Base-by-base conservation (phyloP, 495 filamentous ascomycete genomes). In the Xylaria sp. region DNA sequence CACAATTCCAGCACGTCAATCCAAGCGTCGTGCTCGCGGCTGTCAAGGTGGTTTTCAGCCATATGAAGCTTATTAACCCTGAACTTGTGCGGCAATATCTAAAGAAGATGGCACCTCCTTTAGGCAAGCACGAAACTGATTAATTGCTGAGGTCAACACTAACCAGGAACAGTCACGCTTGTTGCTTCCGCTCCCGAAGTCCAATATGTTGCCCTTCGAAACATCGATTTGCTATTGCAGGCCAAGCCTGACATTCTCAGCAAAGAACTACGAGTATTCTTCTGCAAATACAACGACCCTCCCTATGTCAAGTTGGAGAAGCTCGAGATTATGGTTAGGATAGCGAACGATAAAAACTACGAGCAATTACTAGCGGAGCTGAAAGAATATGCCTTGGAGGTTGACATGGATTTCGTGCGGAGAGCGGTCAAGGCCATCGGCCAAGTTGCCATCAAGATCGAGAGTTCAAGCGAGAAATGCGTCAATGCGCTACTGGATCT, bases 271-370 rank as follows among this genome's bases (percentile, higher is more conserved):
- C 90, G 96, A 59, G 96, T 99, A 2, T 99, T 99, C 84, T 99
- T 98, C 84, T 99, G 96, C 90, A 99, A 99, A 84, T 99, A 99
- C 84, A 98, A 99, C 79, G 96, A 99, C 77, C 96, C 96, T 1
- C 94, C 93, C 19, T 99, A 99, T 77, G 92, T 99, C 81, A 99
- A 99, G 79, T 89, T 99, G 40, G 91, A 97, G 80, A 99, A 99
- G 72, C 89, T 99, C 57, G 96, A 99, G 76, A 98, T 98, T 69
- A 98, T 99, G 96, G 95, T 99, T 19, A 91, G 97, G 81, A 98
- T 99, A 89, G 95, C 96, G 61, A 99, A 97, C 82, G 94, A 97
- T 70, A 93, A 92, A 77, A 99, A 98, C 75, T 93, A 96, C 52
- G 96, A 99, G 72, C 97, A 98, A 78, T 88, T 99, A 61, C 83